Evolutionary conservation across 495 filamentous ascomycete genomes (phyloP), one percentile per base, ranked within the genome.

Genomic region (Hypoxylon intermedium): DNA sequence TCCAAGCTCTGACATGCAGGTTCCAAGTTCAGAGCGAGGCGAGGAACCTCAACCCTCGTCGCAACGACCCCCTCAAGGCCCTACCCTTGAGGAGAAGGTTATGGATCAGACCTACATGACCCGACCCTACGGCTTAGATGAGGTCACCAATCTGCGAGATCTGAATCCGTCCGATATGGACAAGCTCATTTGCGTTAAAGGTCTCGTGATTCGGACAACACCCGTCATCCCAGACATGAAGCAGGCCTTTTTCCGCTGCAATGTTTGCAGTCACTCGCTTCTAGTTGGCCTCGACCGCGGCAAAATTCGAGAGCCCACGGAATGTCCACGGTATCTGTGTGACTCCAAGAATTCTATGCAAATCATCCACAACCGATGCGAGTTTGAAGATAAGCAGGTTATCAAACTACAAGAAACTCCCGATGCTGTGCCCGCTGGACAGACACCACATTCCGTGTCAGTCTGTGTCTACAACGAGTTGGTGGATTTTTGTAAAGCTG

Each of bases 151-250:
- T 65, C 87, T 99, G 81, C 85, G 94, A 74, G 93, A 98, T 58
- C 82, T 99, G 40, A 96, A 98, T 71, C 94, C 94, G 15, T 87
- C 89, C 51, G 91, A 97, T 68, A 95, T 96, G 84, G 95, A 98
- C 79, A 96, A 96, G 74, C 83, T 99, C 55, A 84, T 99, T 59
- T 91, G 88, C 68, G 89, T 99, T 74, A 99, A 98, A 75, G 94
- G 94, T 46, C 81, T 99, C 34, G 94, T 98, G 38, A 99, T 99
- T 67, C 88, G 94, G 16, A 88, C 96, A 12, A 97, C 95, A 1
- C 91, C 94, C 3, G 87, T 98, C 53, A 98, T 99, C 58, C 94
- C 94, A 2, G 94, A 99, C 67, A 98, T 98, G 95, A 97, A 95
- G 66, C 69, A 77, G 30, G 91, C 91, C 0, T 98, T 97, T 78